Percentiles rank a stretch among this genome's conserved stretches.
Conservation (phyloP, 1,284 basidiomycete genomes). For the Meripilus lineatus region DNA sequence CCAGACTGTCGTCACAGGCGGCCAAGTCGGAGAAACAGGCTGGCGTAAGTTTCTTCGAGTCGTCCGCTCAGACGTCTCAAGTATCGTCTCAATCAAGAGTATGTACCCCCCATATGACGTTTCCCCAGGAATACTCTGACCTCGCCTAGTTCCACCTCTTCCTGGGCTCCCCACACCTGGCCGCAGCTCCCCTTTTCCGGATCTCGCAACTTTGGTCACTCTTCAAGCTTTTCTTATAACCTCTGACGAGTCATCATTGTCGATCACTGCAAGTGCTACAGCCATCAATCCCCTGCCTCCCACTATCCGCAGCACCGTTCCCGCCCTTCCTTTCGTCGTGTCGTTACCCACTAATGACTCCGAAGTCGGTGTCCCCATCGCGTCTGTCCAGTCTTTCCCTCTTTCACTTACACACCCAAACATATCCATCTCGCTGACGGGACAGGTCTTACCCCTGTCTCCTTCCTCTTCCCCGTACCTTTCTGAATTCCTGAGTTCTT, state of each 20-base stretch:
- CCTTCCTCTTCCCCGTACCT: slow-evolving; percentile 41
- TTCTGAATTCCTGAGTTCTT: slow-evolving; percentile 56
- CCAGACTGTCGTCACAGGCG: slow-evolving; percentile 46
- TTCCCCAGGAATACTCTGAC: not conserved
- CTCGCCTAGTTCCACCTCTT: slow-evolving; percentile 49
- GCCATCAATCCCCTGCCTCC: slow-evolving; percentile 51
- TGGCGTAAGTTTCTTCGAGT: slow-evolving; percentile 49
- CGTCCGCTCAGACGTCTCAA: slow-evolving; percentile 39
- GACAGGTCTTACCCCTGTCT: slow-evolving; percentile 53
- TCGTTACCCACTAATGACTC: not conserved
- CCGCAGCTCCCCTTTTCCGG: slow-evolving; percentile 43
- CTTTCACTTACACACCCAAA: slow-evolving; percentile 64
- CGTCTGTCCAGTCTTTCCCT: slow-evolving; percentile 47
- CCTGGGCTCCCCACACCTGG: slow-evolving; percentile 65
- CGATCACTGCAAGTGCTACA: slow-evolving; percentile 50
- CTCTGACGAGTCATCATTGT: slow-evolving; percentile 40
- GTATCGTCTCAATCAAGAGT: slow-evolving; percentile 48
- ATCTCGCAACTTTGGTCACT: slow-evolving; percentile 52
- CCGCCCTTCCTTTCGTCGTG: slow-evolving; percentile 50
- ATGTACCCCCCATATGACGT: slow-evolving; percentile 21
- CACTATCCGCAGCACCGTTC: slow-evolving; percentile 42
- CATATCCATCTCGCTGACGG: slow-evolving; percentile 52
- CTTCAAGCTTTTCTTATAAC: slow-evolving; percentile 53
- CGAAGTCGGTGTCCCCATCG: slow-evolving; percentile 35
- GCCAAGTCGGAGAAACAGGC: slow-evolving; percentile 33